Evolutionary conservation across 2,329 filamentous ascomycete genomes (phyloP), one percentile per base, ranked within the genome.

Genomic region (Diplodia sapinea): DNA sequence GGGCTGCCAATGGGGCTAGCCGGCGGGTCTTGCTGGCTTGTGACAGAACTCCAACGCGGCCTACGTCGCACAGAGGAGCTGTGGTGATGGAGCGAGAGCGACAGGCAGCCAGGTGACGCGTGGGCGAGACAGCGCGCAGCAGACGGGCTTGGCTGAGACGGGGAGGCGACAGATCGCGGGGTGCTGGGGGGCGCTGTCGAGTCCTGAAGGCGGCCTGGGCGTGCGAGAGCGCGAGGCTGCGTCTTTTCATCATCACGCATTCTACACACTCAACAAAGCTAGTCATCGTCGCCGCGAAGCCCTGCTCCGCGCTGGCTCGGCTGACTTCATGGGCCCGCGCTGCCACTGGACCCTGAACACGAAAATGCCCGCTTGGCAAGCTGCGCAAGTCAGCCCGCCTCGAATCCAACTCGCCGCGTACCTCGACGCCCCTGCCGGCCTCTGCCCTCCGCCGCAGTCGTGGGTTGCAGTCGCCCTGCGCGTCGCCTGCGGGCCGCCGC

Each of bases 191-290:
- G 17, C 8, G 51, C 51, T 55, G 51, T 36, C n/a, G 26, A 36
- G 51, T 38, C 36, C 36, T 38, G 36, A 38, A 38, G 36, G 36
- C 36, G 26, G 51, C n/a, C 43, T 47, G 43, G 43, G 43, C 43
- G 43, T 20, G 9, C 8, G 43, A 52, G 61, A 33, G 31, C 26
- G n/a, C 36, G 23, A 49, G 38, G n/a, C 56, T 31, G 38, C 33
- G 43, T 47, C n/a, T 63, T 38, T 63, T 51, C 59, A 63, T 63
- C 59, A 51, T 51, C 59, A 40, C 59, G 59, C 43, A 33, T 54
- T n/a, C 50, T 64, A 55, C 29, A 11, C 12, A 43, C 59, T 51
- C 59, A 63, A 51, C 59, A 51, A 38, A 63, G 59, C 59, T 63
- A 63, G 43, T 26, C 15, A 38, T 20, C 26, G 36, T 29, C 23